These are phyloP conservation scores for Ceratopteris richardii DNA, from an alignment of 75 land plant genomes.

Conservation along the genomic window DNA sequence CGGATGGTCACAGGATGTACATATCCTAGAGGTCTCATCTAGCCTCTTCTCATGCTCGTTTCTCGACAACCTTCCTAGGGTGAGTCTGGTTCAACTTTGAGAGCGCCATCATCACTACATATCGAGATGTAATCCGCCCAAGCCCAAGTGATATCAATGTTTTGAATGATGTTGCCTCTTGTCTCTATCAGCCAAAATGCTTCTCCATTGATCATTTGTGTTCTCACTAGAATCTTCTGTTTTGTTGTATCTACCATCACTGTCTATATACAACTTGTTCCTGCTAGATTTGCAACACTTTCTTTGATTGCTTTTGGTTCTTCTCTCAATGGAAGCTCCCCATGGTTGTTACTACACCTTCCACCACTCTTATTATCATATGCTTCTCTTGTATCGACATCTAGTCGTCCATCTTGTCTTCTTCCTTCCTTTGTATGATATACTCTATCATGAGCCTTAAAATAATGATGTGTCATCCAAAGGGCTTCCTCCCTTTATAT, in stretches of 20 bases:
- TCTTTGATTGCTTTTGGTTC: background rate
- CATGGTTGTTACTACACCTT: background rate
- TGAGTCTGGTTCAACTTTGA: no score
- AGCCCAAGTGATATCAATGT: background rate
- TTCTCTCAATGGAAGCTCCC: no score
- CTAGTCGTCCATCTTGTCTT: background rate
- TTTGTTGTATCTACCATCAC: background rate
- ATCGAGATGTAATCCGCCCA: no score
- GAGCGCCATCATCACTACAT: no score
- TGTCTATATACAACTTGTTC: background rate
- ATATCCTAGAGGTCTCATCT: no score
- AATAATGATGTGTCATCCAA: background rate
- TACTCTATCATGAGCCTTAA: background rate
- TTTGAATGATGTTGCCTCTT: background rate
- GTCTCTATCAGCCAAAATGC: background rate
- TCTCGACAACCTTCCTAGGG: no score
- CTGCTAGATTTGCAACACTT: no score
- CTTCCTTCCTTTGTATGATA: background rate
- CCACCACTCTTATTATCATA: background rate
- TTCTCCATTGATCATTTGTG: background rate
- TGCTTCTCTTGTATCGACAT: conserved; percentile 6
- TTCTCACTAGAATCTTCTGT: background rate
- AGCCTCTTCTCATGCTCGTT: no score
- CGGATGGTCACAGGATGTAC: no score
- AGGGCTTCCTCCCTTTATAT: background rate